These are phyloP conservation scores for Microbotryum violaceum DNA, from an alignment of 1,284 basidiomycete genomes.

Conservation along the genomic window DNA sequence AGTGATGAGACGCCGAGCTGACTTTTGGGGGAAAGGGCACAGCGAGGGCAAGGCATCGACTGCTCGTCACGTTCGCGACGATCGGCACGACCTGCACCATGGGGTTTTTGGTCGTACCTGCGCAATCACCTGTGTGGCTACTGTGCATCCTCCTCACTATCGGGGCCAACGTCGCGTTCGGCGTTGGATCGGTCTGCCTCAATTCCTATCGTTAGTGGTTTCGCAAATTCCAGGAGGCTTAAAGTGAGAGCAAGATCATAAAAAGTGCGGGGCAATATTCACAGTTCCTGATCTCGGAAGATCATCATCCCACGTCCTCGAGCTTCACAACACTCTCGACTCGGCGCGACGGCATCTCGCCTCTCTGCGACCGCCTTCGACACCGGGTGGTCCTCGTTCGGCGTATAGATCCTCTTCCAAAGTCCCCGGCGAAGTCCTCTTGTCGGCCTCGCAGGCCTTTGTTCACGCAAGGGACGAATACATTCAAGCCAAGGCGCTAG, in stretches of 20 bases:
- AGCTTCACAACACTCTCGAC: too few species aligned
- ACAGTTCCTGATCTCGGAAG: too few species aligned
- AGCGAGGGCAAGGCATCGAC: constrained; percentile 68
- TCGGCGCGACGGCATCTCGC: too few species aligned
- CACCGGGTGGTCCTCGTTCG: too few species aligned
- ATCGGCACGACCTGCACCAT: constrained; percentile 59
- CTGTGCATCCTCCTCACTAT: constrained; percentile 58
- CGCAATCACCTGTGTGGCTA: constrained; percentile 58
- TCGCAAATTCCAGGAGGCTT: background rate
- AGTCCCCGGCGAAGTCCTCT: constrained; percentile 6
- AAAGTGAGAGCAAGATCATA: too few species aligned
- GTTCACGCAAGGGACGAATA: constrained; percentile 5
- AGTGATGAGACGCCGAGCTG: constrained; percentile 9
- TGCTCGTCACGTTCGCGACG: constrained; percentile 65
- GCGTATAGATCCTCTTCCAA: constrained; percentile 40
- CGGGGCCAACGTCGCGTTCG: constrained; percentile 70
- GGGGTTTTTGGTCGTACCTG: constrained; percentile 64
- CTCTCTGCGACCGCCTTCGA: too few species aligned
- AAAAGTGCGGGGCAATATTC: too few species aligned
- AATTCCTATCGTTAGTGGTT: constrained; percentile 57
- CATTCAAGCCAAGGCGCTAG: constrained; percentile 14
- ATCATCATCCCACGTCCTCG: too few species aligned
- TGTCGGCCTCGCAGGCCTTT: constrained; percentile 7
- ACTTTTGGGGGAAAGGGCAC: background rate
- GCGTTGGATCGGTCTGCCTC: constrained; percentile 73